Conservation (phyloP, 495 filamentous ascomycete genomes). For the Penicillium turbatum region DNA sequence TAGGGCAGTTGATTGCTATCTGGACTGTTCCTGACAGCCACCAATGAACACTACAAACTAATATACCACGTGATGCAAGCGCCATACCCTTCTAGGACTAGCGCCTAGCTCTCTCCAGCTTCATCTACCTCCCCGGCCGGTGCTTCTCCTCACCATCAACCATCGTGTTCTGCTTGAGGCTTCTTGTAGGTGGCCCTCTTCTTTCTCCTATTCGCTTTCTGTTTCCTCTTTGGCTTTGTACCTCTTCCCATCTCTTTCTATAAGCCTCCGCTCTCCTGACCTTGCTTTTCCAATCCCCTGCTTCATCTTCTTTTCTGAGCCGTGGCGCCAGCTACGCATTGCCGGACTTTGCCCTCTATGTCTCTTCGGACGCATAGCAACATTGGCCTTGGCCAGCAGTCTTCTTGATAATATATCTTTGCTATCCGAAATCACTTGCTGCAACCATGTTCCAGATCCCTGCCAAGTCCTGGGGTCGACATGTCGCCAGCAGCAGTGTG, state of each 20-base stretch:
- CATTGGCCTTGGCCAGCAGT: conserved; percentile 16
- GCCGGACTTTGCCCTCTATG: conserved; percentile 18
- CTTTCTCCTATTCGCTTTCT: conserved; percentile 20
- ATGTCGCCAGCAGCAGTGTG: conserved; percentile 8
- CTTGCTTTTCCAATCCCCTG: conserved; percentile 15
- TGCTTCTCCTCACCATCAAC: conserved; percentile 18
- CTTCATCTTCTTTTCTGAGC: conserved; percentile 19
- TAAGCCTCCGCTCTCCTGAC: conserved; percentile 15
- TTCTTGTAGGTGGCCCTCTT: conserved; percentile 49
- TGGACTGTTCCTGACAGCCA: background rate
- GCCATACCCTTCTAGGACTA: conserved; percentile 14
- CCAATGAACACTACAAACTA: too few relatives aligned
- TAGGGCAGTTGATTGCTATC: conserved; percentile 3
- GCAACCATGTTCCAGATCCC: conserved; percentile 1
- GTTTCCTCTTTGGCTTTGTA: conserved; percentile 22
- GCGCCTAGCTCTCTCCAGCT: conserved; percentile 25
- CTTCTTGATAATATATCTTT: conserved; percentile 15
- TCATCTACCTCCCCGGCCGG: conserved; percentile 13
- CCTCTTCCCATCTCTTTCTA: conserved; percentile 18
- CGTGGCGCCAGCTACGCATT: conserved; percentile 23
- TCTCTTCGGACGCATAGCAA: conserved; percentile 13
- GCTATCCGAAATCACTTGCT: conserved; percentile 11
- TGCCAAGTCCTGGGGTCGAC: background rate
- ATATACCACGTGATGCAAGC: conserved; percentile 4
- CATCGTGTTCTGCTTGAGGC: conserved; percentile 28